phyloP scores from a whole-genome alignment of 805 yeast genomes.

The Cyberlindnera maclurae region DNA sequence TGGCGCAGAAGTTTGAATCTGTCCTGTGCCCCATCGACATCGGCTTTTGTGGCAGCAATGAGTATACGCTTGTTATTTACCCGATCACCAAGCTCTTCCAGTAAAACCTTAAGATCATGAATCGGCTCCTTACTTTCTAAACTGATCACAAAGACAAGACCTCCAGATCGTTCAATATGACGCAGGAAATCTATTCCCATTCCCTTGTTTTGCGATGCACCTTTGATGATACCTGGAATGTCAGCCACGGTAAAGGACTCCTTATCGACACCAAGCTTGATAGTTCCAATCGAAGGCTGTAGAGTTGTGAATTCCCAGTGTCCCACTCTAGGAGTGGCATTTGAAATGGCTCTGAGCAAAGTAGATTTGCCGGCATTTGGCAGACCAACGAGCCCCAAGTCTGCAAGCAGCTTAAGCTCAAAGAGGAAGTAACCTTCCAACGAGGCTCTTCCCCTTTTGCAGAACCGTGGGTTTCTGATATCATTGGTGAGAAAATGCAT shows the following conservation, averaged over 20 bases:
- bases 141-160: constrained; percentile 80
- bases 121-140: constrained; percentile 64
- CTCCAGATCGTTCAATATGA: constrained; percentile 88
- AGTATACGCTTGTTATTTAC: constrained; percentile 55
- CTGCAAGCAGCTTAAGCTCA: constrained; percentile 86
- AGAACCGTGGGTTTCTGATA: constrained; percentile 85
- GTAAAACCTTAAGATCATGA: constrained; percentile 51
- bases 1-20: constrained; percentile 40
- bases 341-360: constrained; percentile 74
- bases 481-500: constrained; percentile 85
- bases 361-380: constrained; percentile 98
- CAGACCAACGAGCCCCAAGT: constrained; percentile 86
- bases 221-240: constrained; percentile 91
- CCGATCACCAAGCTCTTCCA: constrained; percentile 69
- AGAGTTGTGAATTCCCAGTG: constrained; percentile 97
- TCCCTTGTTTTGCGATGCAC: constrained; percentile 80
- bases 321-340: constrained; percentile 86
- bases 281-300: constrained; percentile 88
- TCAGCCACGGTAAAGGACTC: constrained; percentile 87
- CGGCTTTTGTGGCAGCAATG: constrained; percentile 94
- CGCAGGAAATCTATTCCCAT: constrained; percentile 90
- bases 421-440: constrained; percentile 61
- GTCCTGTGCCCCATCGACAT: constrained; percentile 46
- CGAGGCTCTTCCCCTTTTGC: constrained; percentile 72
- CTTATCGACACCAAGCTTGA: constrained; percentile 54